phyloP scores from a whole-genome alignment of 1,284 basidiomycete species.

The Rhodotorula sp. region DNA sequence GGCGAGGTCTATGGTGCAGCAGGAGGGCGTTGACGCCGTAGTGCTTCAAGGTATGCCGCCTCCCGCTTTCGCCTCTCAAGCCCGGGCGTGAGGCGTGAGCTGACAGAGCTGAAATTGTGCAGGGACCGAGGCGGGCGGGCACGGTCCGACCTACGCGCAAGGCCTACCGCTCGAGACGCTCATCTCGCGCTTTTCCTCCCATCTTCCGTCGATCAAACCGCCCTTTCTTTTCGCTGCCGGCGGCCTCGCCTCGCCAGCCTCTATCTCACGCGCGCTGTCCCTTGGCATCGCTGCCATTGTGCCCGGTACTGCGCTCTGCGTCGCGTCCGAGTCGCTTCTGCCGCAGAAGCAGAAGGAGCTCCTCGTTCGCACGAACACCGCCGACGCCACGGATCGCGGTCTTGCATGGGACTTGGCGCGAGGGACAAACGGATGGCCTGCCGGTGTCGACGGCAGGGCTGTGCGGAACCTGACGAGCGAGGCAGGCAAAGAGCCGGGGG shows the following conservation, averaged over 20 bases:
- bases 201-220: background rate
- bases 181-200: conserved; percentile 3
- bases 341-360: conserved; percentile 19
- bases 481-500: background rate
- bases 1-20: background rate
- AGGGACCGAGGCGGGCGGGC: conserved; percentile 31
- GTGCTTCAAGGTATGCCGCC: conserved; percentile 9
- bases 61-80: background rate
- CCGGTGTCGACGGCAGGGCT: conserved; percentile 2
- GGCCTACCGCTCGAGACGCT: conserved; percentile 1
- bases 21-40: conserved; percentile 14
- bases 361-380: background rate
- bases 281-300: conserved; percentile 11
- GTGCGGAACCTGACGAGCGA: conserved; percentile 3
- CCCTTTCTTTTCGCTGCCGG: conserved; percentile 23
- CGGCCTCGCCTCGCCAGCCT: conserved; percentile 5
- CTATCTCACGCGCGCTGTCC: background rate
- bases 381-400: conserved; percentile 5
- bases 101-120: background rate
- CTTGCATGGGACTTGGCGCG: conserved; percentile 17
- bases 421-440: conserved; percentile 7
- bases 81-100: background rate
- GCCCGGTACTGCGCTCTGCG: conserved; percentile 13
- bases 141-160: conserved; percentile 5
- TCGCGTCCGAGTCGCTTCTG: conserved; percentile 11